Percentiles rank a stretch among this genome's conserved stretches.
Conservation (phyloP, 306 rosid species). For the Ammopiptanthus mongolicus region DNA sequence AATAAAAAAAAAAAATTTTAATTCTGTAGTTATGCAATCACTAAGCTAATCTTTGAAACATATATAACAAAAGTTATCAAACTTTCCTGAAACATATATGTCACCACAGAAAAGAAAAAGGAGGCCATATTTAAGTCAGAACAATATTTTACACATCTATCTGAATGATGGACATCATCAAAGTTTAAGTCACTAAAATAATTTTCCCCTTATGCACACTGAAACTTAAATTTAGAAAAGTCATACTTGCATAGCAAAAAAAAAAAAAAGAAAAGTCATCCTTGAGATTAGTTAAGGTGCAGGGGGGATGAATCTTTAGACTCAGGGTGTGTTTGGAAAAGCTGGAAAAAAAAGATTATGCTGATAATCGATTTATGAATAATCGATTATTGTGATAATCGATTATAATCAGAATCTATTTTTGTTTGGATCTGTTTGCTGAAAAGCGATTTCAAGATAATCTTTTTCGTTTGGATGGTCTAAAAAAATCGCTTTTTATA, state of each 20-base stretch:
- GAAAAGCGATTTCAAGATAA: too few species aligned
- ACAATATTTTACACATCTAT: background rate
- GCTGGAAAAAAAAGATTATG: too few species aligned
- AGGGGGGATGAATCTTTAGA: background rate
- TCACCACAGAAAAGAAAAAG: background rate
- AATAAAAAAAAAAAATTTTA: too few species aligned
- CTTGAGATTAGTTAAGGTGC: background rate
- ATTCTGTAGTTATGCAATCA: background rate
- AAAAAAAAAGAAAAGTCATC: background rate
- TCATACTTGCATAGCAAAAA: too few species aligned
- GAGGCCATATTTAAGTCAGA: background rate
- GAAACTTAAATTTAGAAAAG: background rate
- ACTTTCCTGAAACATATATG: background rate
- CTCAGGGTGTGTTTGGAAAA: too few species aligned
- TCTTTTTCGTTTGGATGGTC: too few species aligned
- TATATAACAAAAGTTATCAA: background rate
- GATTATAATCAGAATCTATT: too few species aligned
- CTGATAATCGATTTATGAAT: too few species aligned
- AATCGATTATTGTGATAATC: too few species aligned
- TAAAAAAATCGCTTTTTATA: too few species aligned
- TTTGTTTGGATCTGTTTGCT: too few species aligned
- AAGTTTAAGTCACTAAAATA: background rate
- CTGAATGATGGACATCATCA: conserved; percentile 1
- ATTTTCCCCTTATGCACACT: background rate
- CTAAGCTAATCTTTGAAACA: background rate